Evolutionary conservation across 2,329 filamentous ascomycete genomes (phyloP).

Genomic region (Penicillium sp.): DNA sequence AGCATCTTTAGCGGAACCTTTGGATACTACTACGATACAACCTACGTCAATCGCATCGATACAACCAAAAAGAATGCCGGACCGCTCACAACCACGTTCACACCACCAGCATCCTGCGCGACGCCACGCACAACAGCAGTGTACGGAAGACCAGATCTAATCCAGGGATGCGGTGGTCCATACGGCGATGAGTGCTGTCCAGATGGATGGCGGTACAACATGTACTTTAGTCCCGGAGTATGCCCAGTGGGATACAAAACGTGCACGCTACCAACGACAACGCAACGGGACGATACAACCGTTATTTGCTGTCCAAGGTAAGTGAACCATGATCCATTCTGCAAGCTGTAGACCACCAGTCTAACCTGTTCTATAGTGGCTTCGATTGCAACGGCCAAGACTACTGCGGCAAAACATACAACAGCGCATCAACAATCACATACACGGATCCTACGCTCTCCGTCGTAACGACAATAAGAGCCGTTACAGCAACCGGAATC

Average conservation of each 20-base stretch:
- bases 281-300: slow-evolving; percentile 23
- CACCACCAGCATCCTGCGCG: slow-evolving; percentile 20
- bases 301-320: slow-evolving; percentile 25
- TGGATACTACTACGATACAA: slow-evolving; percentile 5
- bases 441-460: slow-evolving; percentile 17
- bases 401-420: slow-evolving; percentile 16
- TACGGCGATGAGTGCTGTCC: slow-evolving; percentile 23
- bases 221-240: slow-evolving; percentile 26
- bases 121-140: background rate
- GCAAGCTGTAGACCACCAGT: background rate
- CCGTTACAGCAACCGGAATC: slow-evolving; percentile 21
- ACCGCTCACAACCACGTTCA: slow-evolving; percentile 21
- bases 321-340: background rate
- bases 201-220: slow-evolving; percentile 13
- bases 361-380: background rate
- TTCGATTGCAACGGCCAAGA: slow-evolving; percentile 21
- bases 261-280: slow-evolving; percentile 21
- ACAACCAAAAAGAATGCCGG: slow-evolving; percentile 14
- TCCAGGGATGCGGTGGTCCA: slow-evolving; percentile 18
- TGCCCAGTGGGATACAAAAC: slow-evolving; percentile 23
- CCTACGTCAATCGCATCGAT: slow-evolving; percentile 15
- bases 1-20: background rate
- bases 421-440: slow-evolving; percentile 14
- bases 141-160: slow-evolving; percentile 8
- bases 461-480: slow-evolving; percentile 10